Evolutionary conservation across 257 asterid species (phyloP), one percentile per base, ranked within the genome.

Genomic region (Echites panduratus): DNA sequence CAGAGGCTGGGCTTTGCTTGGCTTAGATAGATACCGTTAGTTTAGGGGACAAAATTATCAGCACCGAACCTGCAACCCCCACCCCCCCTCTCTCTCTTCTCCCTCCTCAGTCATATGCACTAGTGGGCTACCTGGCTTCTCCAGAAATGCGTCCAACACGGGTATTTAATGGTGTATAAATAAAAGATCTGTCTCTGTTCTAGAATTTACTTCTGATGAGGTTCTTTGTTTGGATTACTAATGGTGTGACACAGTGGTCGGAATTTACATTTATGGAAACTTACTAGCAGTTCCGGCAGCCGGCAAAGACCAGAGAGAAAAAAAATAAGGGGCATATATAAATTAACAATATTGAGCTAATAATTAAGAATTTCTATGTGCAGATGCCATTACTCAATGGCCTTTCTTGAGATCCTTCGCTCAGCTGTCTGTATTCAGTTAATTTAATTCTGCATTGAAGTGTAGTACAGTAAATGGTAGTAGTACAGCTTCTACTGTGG

Each of bases 31-130:
- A 73, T 50, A 71, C 17, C 6, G 69, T 35, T 80, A 65, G 66
- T 19, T 57, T 67, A 78, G 85, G 85, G 72, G 79, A 75, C 85
- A 78, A 75, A 68, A 61, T 81, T 41, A 77, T 75, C 82, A 81
- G 79, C 69, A 63, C 9, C 41, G 71, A 43, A 40, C 22, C 65
- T 73, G 79, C 45, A 70, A 73, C 40, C 5, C 62, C 47, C 38
- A 1, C 38, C 38, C 56, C 9, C 10, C 67, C 44, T 17, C 70
- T 29, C n/a, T n/a, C n/a, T n/a, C n/a, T n/a, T n/a, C n/a, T 7
- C 24, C 47, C 68, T n/a, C 24, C 20, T 63, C 63, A 45, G n/a
- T n/a, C 35, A 59, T 45, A 50, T 44, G 50, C 50, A 47, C 40
- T 27, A 47, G 48, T 58, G 6, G 40, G 4, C 7, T 49, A 17